A percentile compares a stretch with the other conserved stretches of the same genome.
These are phyloP conservation scores for Fusarium circinatum DNA, from an alignment of 2,329 filamentous ascomycete genomes.

Conservation along the genomic window DNA sequence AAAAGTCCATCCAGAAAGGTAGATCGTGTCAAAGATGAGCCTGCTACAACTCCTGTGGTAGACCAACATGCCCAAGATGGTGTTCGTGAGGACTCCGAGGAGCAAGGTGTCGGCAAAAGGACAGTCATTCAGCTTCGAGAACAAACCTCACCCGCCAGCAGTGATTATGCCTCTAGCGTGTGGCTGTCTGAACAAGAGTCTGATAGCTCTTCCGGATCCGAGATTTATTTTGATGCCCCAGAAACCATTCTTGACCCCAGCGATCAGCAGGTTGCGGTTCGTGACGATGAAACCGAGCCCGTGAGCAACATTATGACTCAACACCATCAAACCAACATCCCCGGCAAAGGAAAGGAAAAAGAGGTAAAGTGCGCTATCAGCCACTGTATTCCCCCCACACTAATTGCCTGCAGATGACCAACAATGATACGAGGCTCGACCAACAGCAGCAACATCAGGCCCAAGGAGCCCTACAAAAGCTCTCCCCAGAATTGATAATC, in stretches of 20 bases:
- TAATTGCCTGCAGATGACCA: background rate
- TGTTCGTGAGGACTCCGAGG: background rate
- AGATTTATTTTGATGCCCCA: background rate
- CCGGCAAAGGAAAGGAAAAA: background rate
- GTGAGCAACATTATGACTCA: background rate
- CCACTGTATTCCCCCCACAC: background rate
- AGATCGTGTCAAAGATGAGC: background rate
- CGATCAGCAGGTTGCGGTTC: background rate
- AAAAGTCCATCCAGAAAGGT: background rate
- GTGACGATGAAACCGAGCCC: background rate
- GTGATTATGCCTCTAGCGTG: too few relatives aligned
- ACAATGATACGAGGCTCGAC: background rate
- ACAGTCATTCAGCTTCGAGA: background rate
- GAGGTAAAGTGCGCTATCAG: too few relatives aligned
- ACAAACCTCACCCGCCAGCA: background rate
- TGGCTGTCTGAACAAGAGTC: background rate
- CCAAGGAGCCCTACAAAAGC: background rate
- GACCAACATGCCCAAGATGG: background rate
- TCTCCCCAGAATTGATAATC: constrained; percentile 1
- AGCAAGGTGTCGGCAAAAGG: background rate
- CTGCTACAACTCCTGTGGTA: background rate
- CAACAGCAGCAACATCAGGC: background rate
- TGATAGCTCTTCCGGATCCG: background rate
- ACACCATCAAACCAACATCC: background rate
- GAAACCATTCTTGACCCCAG: background rate